These are phyloP conservation scores for Cercospora zeae-maydis DNA, from an alignment of 2,329 filamentous ascomycete species.

Conservation along the genomic window DNA sequence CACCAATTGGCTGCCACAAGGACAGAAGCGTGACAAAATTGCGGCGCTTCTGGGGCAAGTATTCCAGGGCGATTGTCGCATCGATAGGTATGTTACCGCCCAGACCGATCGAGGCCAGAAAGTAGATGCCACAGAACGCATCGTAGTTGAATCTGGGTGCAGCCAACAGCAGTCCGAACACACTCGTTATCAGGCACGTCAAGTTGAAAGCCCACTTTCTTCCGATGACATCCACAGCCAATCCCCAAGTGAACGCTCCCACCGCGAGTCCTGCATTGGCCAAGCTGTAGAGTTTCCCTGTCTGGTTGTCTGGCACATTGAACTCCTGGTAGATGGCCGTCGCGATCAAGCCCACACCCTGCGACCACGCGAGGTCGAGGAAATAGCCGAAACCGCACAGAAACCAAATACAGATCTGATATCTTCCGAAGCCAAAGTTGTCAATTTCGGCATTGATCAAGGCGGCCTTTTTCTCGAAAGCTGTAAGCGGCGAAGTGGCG, in stretches of 20 bases:
- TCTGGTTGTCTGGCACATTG: slow-evolving; percentile 45
- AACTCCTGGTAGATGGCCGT: slow-evolving; percentile 56
- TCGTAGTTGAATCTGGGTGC: slow-evolving; percentile 44
- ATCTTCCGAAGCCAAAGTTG: slow-evolving; percentile 51
- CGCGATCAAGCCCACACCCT: slow-evolving; percentile 56
- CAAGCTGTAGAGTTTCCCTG: slow-evolving; percentile 49
- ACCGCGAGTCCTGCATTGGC: slow-evolving; percentile 55
- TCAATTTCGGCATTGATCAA: slow-evolving; percentile 50
- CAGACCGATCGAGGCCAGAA: slow-evolving; percentile 32
- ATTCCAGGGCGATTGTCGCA: slow-evolving; percentile 55
- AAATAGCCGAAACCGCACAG: slow-evolving; percentile 56
- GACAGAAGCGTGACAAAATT: slow-evolving; percentile 54
- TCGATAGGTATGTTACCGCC: slow-evolving; percentile 56
- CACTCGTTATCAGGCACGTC: slow-evolving; percentile 53
- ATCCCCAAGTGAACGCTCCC: slow-evolving; percentile 56
- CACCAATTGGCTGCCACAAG: slow-evolving; percentile 55
- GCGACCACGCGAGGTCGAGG: slow-evolving; percentile 57
- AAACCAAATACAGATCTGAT: slow-evolving; percentile 47
- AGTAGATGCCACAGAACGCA: slow-evolving; percentile 44
- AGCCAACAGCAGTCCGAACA: slow-evolving; percentile 53
- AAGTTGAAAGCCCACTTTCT: slow-evolving; percentile 58
- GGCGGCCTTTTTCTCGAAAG: slow-evolving; percentile 46
- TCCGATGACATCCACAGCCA: slow-evolving; percentile 54
- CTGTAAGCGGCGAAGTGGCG: slow-evolving; percentile 22
- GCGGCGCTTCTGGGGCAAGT: slow-evolving; percentile 51